These are phyloP conservation scores for Volvox africanus DNA, from an alignment of 139 green algal species.

Conservation along the genomic window DNA sequence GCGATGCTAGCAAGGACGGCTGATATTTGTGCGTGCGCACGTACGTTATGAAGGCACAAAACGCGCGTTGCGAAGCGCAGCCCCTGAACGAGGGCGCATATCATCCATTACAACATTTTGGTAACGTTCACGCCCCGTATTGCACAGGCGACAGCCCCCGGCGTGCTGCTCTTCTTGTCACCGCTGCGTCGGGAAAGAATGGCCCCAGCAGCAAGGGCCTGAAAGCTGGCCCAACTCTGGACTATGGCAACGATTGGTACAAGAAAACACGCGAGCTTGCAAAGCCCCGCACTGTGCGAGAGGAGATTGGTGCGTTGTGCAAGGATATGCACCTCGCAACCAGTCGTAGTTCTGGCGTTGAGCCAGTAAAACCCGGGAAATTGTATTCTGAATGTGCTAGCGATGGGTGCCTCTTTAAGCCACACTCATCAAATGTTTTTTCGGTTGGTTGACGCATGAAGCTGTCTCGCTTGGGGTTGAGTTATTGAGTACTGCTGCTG, in stretches of 20 bases:
- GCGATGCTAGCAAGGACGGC: neutral
- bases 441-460: no score
- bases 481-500: no score
- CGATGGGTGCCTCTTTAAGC: no score
- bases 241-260: constrained; percentile 45
- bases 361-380: no score
- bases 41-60: neutral
- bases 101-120: neutral
- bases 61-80: neutral
- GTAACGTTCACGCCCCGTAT: neutral
- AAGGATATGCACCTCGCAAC: no score
- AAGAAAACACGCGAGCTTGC: constrained; percentile 30
- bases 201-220: constrained; percentile 1
- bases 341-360: no score
- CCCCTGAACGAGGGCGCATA: neutral
- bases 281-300: constrained; percentile 38
- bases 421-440: no score
- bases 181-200: constrained; percentile 1
- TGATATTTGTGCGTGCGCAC: neutral
- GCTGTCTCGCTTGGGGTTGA: no score
- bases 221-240: neutral
- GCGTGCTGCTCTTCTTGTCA: neutral
- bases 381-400: no score
- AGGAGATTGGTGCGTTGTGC: constrained; percentile 50
- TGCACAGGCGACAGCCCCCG: constrained; percentile 7